Evolutionary conservation across 257 asterid species (phyloP).

Genomic region (Solanum neorickii): DNA sequence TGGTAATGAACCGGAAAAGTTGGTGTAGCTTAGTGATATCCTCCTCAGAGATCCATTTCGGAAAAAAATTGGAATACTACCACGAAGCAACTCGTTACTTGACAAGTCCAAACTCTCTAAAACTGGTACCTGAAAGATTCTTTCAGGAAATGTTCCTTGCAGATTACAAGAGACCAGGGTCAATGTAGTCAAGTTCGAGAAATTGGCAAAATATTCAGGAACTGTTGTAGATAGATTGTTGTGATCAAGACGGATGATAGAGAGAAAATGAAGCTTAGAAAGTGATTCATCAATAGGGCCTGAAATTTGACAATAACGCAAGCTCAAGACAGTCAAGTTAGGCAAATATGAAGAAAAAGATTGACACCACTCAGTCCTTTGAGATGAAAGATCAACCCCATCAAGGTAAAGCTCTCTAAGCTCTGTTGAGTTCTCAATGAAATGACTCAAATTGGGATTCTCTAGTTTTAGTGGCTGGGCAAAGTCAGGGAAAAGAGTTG

Average conservation of each 20-base stretch:
- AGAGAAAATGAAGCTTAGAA: constrained; percentile 22
- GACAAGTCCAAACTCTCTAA: neutral
- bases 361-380: constrained; percentile 19
- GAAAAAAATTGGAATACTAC: neutral
- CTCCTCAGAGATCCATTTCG: neutral
- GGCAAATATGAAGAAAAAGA: constrained; percentile 27
- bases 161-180: constrained; percentile 19
- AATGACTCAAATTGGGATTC: constrained; percentile 24
- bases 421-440: constrained; percentile 22
- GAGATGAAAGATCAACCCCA: constrained; percentile 25
- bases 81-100: neutral
- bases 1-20: constrained; percentile 19
- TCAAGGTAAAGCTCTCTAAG: constrained; percentile 39
- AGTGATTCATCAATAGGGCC: constrained; percentile 15
- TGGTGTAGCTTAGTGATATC: constrained; percentile 7
- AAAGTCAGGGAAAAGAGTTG: neutral
- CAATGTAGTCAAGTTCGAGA: constrained; percentile 23
- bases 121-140: constrained; percentile 15
- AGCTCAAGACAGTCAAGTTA: constrained; percentile 28
- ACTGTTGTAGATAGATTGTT: constrained; percentile 13
- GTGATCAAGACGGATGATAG: constrained; percentile 3
- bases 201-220: constrained; percentile 16
- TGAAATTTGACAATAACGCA: constrained; percentile 26
- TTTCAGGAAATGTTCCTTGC: constrained; percentile 26
- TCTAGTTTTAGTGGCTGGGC: constrained; percentile 14